These are phyloP conservation scores for Coemansia nantahalensis DNA, from an alignment of 192 early-diverging fungal genomes.

Conservation along the genomic window DNA sequence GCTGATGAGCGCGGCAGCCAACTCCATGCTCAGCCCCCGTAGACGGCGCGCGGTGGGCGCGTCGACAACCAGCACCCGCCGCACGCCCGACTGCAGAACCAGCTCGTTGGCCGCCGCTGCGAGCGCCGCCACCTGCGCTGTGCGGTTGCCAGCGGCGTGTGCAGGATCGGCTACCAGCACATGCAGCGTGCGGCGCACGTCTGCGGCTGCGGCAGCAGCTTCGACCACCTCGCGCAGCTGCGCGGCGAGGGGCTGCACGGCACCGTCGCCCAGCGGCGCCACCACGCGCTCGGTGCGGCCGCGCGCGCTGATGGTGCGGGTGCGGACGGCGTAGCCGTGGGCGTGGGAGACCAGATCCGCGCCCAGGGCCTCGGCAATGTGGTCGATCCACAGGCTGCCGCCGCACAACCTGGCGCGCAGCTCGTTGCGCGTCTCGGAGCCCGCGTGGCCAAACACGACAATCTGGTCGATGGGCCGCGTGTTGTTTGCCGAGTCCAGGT, in stretches of 20 bases:
- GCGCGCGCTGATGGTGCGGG: background rate
- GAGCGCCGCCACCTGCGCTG: background rate
- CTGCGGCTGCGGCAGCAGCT: background rate
- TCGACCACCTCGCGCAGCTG: background rate
- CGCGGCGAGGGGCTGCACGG: background rate
- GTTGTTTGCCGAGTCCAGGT: background rate
- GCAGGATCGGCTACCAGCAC: slow-evolving; percentile 11
- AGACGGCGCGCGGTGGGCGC: slow-evolving; percentile 1
- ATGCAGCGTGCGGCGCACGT: background rate
- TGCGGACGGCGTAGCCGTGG: slow-evolving; percentile 14
- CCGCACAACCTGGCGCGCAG: slow-evolving; percentile 23
- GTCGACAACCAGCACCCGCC: slow-evolving; percentile 13
- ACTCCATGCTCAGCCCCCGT: slow-evolving; percentile 2
- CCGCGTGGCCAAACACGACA: slow-evolving; percentile 22
- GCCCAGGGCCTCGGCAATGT: slow-evolving; percentile 22
- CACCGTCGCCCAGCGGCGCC: slow-evolving; percentile 4
- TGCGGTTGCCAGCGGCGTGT: background rate
- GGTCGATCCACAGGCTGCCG: slow-evolving; percentile 33
- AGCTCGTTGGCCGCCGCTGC: slow-evolving; percentile 12
- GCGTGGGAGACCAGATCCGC: slow-evolving; percentile 22
- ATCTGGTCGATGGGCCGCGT: slow-evolving; percentile 14
- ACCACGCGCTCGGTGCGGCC: slow-evolving; percentile 10
- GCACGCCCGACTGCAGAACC: slow-evolving; percentile 1
- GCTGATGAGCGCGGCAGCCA: slow-evolving; percentile 2
- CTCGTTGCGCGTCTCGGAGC: slow-evolving; percentile 13